These are phyloP conservation scores for Lachancea quebecensis DNA, from an alignment of 805 yeast species.

Conservation along the genomic window DNA sequence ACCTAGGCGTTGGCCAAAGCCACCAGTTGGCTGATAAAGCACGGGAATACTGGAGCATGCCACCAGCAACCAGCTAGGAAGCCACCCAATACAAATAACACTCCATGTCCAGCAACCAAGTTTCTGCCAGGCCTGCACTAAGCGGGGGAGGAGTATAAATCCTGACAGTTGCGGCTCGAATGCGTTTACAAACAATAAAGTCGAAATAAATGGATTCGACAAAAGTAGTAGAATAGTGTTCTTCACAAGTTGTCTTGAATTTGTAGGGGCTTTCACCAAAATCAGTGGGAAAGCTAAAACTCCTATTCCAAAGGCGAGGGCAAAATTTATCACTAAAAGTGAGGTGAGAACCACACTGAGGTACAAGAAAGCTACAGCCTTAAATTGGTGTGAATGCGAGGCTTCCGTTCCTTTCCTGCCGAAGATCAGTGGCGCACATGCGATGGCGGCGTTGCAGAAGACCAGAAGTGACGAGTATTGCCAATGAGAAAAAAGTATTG, in stretches of 20 bases:
- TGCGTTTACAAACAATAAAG: constrained; percentile 29
- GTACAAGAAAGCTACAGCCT: constrained; percentile 46
- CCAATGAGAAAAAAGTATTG: constrained; percentile 15
- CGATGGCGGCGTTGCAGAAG: constrained; percentile 10
- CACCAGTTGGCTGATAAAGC: neutral
- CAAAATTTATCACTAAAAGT: constrained; percentile 73
- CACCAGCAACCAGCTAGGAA: constrained; percentile 66
- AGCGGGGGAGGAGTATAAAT: constrained; percentile 39
- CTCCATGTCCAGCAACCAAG: constrained; percentile 85
- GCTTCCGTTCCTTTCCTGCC: constrained; percentile 16
- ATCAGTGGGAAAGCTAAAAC: constrained; percentile 70
- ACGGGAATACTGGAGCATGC: constrained; percentile 20
- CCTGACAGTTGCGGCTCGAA: constrained; percentile 33
- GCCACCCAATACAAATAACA: constrained; percentile 66
- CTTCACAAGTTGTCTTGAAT: constrained; percentile 12
- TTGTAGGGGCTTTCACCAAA: constrained; percentile 33
- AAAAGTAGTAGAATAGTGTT: constrained; percentile 34
- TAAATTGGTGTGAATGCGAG: constrained; percentile 29
- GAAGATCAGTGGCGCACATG: constrained; percentile 17
- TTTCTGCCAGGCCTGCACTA: constrained; percentile 58
- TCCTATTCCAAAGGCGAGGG: constrained; percentile 70
- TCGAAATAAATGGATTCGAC: constrained; percentile 47
- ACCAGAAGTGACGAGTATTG: constrained; percentile 16
- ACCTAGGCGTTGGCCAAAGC: neutral
- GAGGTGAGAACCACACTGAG: constrained; percentile 66